Percentiles rank a stretch among this genome's conserved stretches.
Evolutionary conservation across 1,139 yeast species (phyloP).

Genomic region (Geotrichum aggregatum): DNA sequence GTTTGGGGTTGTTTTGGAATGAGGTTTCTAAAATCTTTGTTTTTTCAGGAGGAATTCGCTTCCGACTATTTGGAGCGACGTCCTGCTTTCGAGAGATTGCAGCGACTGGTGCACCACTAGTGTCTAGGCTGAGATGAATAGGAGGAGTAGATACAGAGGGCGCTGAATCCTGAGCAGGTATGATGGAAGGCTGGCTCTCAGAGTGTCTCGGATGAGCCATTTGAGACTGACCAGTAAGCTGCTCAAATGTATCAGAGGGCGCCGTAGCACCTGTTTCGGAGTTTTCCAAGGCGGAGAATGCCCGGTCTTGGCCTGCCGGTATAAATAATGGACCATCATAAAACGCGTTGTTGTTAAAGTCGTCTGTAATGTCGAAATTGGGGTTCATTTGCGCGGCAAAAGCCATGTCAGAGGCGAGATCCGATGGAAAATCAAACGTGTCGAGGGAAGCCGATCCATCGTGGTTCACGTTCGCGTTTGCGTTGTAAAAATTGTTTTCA

Average conservation of each 20-base stretch:
- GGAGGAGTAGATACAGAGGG: too few species aligned
- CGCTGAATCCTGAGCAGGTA: too few species aligned
- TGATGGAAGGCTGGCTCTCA: too few species aligned
- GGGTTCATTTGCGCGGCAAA: neutral
- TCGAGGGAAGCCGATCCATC: neutral
- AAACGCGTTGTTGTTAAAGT: neutral
- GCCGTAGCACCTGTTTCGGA: neutral
- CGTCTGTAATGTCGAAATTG: neutral
- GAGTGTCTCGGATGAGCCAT: neutral
- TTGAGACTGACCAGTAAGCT: neutral
- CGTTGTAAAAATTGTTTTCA: too few species aligned
- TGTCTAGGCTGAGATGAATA: neutral
- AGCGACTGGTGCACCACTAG: neutral
- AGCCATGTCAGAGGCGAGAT: neutral
- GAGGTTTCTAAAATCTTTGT: slow-evolving; percentile 30
- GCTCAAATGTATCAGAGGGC: neutral
- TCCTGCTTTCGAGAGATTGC: neutral
- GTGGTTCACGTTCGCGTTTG: neutral
- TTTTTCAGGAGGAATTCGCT: slow-evolving; percentile 32
- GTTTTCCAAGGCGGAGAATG: too few species aligned
- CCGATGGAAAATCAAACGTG: neutral
- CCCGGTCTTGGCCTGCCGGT: too few species aligned
- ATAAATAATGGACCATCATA: neutral
- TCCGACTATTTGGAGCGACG: slow-evolving; percentile 23
- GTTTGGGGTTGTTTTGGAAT: slow-evolving; percentile 32